Conservation (phyloP, 208 protist genomes). For the Vickermania ingenoplastis region DNA sequence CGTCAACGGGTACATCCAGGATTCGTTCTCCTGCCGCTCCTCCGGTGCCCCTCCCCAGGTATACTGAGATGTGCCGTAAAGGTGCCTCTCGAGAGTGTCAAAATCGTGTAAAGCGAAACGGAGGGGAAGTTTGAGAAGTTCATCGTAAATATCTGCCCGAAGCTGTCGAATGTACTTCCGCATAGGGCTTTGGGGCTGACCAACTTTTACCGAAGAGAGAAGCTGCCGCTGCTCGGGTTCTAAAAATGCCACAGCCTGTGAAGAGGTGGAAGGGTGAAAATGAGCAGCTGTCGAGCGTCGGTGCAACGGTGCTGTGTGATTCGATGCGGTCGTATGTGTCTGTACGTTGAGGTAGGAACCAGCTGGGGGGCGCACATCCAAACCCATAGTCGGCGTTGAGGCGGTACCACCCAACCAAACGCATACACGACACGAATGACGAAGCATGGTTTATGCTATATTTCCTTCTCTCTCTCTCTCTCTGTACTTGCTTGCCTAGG, state of each 20-base stretch:
- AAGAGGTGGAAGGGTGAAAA: conserved; percentile 25
- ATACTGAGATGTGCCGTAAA: conserved; percentile 2
- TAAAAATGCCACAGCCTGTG: conserved; percentile 11
- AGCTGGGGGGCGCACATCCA: conserved; percentile 34
- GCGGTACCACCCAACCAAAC: conserved; percentile 63
- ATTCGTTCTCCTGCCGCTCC: background rate
- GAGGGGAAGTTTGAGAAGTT: conserved; percentile 78
- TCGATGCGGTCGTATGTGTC: conserved; percentile 24
- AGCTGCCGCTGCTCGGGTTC: conserved; percentile 24
- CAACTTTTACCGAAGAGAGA: conserved; percentile 14
- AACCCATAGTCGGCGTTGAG: conserved; percentile 32
- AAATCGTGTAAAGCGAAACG: conserved; percentile 77
- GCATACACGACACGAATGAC: background rate
- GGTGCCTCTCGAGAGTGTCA: conserved; percentile 29
- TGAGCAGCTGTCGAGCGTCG: conserved; percentile 10
- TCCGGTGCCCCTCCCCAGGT: background rate
- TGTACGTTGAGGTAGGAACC: conserved; percentile 75
- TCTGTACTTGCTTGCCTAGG: background rate
- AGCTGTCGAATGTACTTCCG: conserved; percentile 40
- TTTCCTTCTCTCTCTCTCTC: conserved; percentile 4
- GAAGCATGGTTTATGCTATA: background rate
- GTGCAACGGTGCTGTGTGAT: background rate
- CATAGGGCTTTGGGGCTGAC: conserved; percentile 21
- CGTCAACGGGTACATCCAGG: background rate
- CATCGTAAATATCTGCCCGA: conserved; percentile 75